These are phyloP conservation scores for Arachis stenosperma DNA, from an alignment of 306 rosid genomes.

Conservation along the genomic window DNA sequence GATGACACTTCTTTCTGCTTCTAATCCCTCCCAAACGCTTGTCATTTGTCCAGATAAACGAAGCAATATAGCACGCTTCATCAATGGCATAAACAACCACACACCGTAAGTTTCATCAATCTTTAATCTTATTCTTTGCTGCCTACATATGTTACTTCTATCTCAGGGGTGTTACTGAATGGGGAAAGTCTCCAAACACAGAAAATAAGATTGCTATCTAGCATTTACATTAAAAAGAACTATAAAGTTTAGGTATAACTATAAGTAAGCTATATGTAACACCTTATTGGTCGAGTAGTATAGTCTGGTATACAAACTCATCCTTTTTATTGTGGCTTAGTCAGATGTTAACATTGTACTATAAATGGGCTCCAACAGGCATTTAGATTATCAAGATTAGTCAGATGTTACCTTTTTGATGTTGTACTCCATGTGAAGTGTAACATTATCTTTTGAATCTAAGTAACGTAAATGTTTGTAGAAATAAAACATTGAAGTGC, in stretches of 20 bases:
- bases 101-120: constrained; percentile 63
- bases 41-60: constrained; percentile 91
- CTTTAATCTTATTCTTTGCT: constrained; percentile 12
- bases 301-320: no score
- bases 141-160: not conserved
- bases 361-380: no score
- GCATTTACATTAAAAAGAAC: no score
- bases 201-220: no score
- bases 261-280: no score
- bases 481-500: constrained; percentile 10
- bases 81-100: constrained; percentile 93
- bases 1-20: constrained; percentile 87
- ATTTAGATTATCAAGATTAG: no score
- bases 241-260: no score
- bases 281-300: no score
- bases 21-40: constrained; percentile 67
- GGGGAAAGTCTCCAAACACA: no score
- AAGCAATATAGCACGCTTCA: constrained; percentile 89
- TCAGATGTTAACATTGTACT: no score
- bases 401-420: not conserved
- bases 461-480: not conserved
- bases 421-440: not conserved
- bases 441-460: not conserved
- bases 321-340: no score
- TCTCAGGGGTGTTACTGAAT: no score